Evolutionary conservation across 73 alveolate genomes (phyloP), one percentile per base, ranked within the genome.

Genomic region (Paramecium bursaria): DNA sequence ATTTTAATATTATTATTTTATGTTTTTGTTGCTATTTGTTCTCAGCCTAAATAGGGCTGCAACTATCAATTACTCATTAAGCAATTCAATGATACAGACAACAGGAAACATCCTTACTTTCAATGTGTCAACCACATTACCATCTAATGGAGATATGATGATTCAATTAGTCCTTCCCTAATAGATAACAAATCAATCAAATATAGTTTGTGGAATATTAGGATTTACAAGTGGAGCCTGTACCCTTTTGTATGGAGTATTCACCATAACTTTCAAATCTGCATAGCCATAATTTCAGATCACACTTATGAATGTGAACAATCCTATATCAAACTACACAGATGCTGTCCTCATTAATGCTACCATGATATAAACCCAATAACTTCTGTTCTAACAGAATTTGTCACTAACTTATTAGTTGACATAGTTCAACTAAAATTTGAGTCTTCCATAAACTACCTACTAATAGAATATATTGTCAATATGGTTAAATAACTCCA

Each of bases 211-310:
- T 67, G 82, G 82, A 3, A 26, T 67, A 31, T 21, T 44, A 19
- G 82, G 82, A 35, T 42, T 67, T n/a, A 42, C 53, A 1, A 67
- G 44, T 19, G 82, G 82, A 33, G 53, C 82, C 5, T 67, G 82
- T 42, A 42, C 33, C 22, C 21, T 67, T 25, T 42, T 67, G 10
- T 67, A 67, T 30, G 44, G 82, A 21, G 44, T 39, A 35, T 67
- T 67, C 50, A 39, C 22, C 6, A 42, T 67, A 1, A 67, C 82
- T 14, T 67, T 67, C 13, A 67, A 67, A 35, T 67, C 82, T 35
- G 82, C 82, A n/a, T 39, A 53, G 14, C 82, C 82, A 5, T 25
- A 53, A 0, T 67, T 67, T 17, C 10, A 67, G 44, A 42, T 67
- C 10, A 67, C 21, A 1, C 44, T 67, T 42, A 33, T 67, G 0